Conservation (phyloP, 1,139 yeast species). For the Debaryomyces sp. region DNA sequence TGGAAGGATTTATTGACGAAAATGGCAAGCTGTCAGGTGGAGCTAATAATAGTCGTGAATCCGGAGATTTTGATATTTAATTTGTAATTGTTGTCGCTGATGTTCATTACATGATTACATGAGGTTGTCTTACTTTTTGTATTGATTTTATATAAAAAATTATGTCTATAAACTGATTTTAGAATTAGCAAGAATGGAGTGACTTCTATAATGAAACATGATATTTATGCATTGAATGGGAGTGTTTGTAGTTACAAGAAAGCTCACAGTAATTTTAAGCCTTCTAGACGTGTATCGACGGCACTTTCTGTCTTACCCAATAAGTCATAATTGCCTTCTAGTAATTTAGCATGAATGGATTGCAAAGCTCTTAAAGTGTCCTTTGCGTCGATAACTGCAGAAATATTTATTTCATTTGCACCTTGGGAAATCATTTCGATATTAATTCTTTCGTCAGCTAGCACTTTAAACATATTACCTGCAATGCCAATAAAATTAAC, state of each 20-base stretch:
- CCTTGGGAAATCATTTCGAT: constrained; percentile 99
- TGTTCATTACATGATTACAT: neutral
- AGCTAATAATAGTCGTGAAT: constrained; percentile 30
- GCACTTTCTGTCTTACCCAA: constrained; percentile 35
- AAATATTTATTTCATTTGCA: constrained; percentile 94
- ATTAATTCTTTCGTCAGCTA: constrained; percentile 90
- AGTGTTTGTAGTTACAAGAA: neutral
- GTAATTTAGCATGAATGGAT: constrained; percentile 77
- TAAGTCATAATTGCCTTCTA: constrained; percentile 48
- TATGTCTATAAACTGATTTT: constrained; percentile 4
- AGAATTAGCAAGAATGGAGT: neutral
- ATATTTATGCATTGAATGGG: neutral
- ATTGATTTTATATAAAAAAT: neutral
- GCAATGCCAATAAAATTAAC: constrained; percentile 96
- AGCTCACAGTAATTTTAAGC: constrained; percentile 26
- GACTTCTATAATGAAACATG: neutral
- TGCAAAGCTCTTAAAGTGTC: constrained; percentile 86
- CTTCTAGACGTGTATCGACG: constrained; percentile 39
- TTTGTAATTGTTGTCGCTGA: neutral
- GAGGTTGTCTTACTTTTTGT: neutral
- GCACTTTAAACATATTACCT: constrained; percentile 92
- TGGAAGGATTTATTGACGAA: constrained; percentile 63
- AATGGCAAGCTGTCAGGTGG: constrained; percentile 24
- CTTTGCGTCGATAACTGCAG: constrained; percentile 85
- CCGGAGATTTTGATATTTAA: constrained; percentile 51